Base-by-base conservation (phyloP, 306 rosid genomes). In the Hippophae gyantsensis region DNA sequence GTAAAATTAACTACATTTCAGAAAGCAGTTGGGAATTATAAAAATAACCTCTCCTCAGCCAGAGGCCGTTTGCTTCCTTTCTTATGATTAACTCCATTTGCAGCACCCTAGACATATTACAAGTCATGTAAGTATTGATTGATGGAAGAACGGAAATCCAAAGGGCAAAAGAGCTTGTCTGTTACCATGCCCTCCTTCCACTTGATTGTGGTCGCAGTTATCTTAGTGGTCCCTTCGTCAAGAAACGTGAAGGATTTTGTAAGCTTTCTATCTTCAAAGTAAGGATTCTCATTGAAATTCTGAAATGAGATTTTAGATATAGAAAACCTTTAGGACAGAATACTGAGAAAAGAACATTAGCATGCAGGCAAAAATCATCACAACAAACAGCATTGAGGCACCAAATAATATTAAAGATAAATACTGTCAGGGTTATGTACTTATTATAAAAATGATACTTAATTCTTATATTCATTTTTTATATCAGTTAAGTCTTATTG, bases 171-270 rank as follows among this genome's bases (percentile, higher is more conserved):
- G 10, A 8, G 54, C 18, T 42, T 27, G n/a, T 54, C 58, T 10
- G 48, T 67, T 78, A 85, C 86, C 89, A 42, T 78, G 71, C 79
- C 89, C 59, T 82, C 74, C 72, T 80, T 85, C 89, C 94, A 85
- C 69, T 82, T 78, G 79, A 85, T 78, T 62, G 75, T 23, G 14
- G 86, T 82, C 55, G 84, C 86, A 44, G 70, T 76, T 42, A 80
- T 71, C 69, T 73, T 75, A 58, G 75, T 74, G 42, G 84, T 74
- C 44, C 84, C 84, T 52, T 82, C 86, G 27, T 77, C 88, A 63
- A 69, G 64, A 63, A 73, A 82, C 58, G 81, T 68, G 66, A 72
- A 77, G n/a, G 76, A 67, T 75, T 85, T 85, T 5, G 83, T 72
- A 69, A 85, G 77, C 74, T 73, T 76, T 65, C 74, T 42, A 52